Evolutionary conservation across 306 rosid species (phyloP), one percentile per base, ranked within the genome.

Genomic region (Fragaria ananassa): DNA sequence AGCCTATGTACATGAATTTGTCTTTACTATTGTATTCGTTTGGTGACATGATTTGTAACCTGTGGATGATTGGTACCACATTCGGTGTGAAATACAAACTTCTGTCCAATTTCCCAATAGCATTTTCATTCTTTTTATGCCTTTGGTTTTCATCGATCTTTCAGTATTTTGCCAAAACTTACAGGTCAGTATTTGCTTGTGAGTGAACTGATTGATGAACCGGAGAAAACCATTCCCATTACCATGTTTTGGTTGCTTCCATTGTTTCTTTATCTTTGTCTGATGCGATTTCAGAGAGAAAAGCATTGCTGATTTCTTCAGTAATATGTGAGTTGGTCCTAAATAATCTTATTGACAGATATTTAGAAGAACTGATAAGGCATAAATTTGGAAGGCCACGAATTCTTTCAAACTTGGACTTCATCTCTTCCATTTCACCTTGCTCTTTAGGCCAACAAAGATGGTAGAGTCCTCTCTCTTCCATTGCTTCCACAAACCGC

Each of bases 401-500:
- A 15, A 90, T 87, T 64, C 79, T 83, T 88, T 87, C 87, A 69
- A 90, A 93, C 84, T 91, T 90, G 27, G 86, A 74, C 86, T 88
- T 93, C 39, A 89, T 81, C 81, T 79, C 74, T 45, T 88, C 88
- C 93, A 91, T 89, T 75, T 78, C 93, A 45, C 8, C 60, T 72
- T 88, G 90, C 23, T 82, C 81, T 25, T 90, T 83, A 63, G 98
- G 98, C 98, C 98, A 93, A 5, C 51, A 56, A 44, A 93, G 90
- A 84, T 93, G 97, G 81, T 63, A 85, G 70, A 89, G 92, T 44
- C 93, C 97, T 78, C 84, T 86, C 78, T 86, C 96, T 85, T 93
- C 98, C 96, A 93, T 91, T 35, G 92, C 83, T 84, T 91, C 97
- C 63, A 91, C 98, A 53, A 93, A 93, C 51, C 83, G 87, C 98